Base-by-base conservation (phyloP, 371 early-diverging fungal species). In the Nematocida sp. region DNA sequence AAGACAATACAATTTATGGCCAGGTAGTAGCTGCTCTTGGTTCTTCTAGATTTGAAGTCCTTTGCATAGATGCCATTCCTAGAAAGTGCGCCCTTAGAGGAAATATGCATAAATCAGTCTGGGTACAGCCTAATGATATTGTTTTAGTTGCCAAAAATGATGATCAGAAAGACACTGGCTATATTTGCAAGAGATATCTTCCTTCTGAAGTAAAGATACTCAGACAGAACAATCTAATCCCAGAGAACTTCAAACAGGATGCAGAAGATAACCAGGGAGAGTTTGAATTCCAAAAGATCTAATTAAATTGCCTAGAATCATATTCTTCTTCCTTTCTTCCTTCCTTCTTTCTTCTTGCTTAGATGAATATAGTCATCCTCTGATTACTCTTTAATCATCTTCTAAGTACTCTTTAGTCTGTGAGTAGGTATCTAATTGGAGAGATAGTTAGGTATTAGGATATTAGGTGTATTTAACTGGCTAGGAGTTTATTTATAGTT, bases 21-120 rank as follows among this genome's bases (percentile, higher is more conserved):
- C 88, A 89, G 78, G 93, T 96, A 49, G 70, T 85, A 41, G 90
- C 90, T 83, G 91, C 95, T 89, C 86, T 96, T 65, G 99, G 99
- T 63, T 91, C 92, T 83, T 93, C 93, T 63, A 90, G 94, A 82
- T 86, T 96, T 51, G 91, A 91, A 80, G 90, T 90, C 29, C 87
- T 88, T 75, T 92, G 96, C 83, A 88, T 90, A 76, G 96, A 96
- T 84, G 91, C 92, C 55, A 86, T 86, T 38, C 91, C 88, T 83
- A 87, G 96, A 53, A 82, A 91, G 80, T 95, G 91, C 64, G 92
- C 91, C 77, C 91, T 96, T 83, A 89, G 97, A 75, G 99, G 99
- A 63, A 91, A 90, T 79, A 88, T 96, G 88, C 87, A 93, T 79
- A 96, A 94, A 86, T 91, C 92, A 86, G 91, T 90, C 76, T 85